Evolutionary conservation across 2,329 filamentous ascomycete genomes (phyloP), one percentile per base, ranked within the genome.

Genomic region (Botrytis elliptica): DNA sequence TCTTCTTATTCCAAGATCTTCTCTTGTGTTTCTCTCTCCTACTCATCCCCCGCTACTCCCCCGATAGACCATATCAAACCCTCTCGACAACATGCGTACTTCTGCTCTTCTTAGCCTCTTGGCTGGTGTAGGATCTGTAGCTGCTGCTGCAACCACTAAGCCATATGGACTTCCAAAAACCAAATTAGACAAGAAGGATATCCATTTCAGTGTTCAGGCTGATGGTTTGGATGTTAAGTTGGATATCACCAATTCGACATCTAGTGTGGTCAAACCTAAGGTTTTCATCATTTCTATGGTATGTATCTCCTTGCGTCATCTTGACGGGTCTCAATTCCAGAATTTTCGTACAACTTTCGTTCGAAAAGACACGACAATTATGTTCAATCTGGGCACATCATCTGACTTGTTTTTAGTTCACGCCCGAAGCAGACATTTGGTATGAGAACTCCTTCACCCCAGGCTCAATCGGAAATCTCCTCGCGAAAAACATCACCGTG

Each of bases 231-330:
- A 57, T 64, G 22, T 64, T 7, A 63, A 59, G 25, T 52, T 71
- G 69, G 69, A 71, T 52, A 22, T 71, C 10, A 49, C 33, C 18
- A 42, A 71, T 42, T 10, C 67, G n/a, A 70, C 52, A n/a, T n/a
- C 67, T 57, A 69, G 42, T 40, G 70, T 66, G 46, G 46, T 72
- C 7, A 72, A 72, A 36, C 89, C 89, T 16, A 91, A 90, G 76
- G 84, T 91, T 66, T 85, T 91, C 80, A 88, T 91, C 74, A 84
- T 91, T 75, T 88, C 86, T 76, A 88, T 91, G 87, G 90, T 90
- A 78, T 70, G 82, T 75, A 12, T 14, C 33, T 3, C 29, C 16
- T n/a, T 9, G 14, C 55, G 16, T n/a, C 29, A n/a, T 67, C 29
- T 5, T 46, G 36, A 49, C n/a, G 14, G 5, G 20, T n/a, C 38